Conservation (phyloP, 371 early-diverging fungal species). For the Apophysomyces sp. region DNA sequence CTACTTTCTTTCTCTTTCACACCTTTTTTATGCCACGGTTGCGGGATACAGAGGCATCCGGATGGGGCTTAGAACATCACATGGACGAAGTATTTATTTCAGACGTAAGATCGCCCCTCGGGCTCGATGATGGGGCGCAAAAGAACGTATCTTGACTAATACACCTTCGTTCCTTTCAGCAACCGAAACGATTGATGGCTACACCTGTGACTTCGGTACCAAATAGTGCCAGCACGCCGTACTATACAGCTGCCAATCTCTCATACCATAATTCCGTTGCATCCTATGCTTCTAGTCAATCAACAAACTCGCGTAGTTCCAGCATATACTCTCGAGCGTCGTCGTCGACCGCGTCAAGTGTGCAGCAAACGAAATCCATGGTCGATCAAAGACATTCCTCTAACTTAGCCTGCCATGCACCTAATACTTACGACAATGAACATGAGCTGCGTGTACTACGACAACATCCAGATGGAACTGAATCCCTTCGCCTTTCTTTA, state of each 20-base stretch:
- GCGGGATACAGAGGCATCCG: background rate
- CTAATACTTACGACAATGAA: conserved; percentile 12
- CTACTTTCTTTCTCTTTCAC: background rate
- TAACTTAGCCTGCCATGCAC: conserved; percentile 3
- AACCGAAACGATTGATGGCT: background rate
- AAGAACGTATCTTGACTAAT: background rate
- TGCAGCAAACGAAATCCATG: background rate
- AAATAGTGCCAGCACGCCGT: background rate
- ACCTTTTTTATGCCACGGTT: conserved; percentile 4
- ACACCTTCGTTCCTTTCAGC: background rate
- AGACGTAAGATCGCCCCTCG: background rate
- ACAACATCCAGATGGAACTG: background rate
- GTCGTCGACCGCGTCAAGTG: background rate
- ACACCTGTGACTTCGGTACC: background rate
- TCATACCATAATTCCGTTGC: conserved; percentile 15
- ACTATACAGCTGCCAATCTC: background rate
- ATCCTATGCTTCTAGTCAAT: conserved; percentile 13
- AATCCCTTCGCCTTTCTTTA: background rate
- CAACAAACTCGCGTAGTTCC: conserved; percentile 13
- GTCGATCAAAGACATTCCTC: background rate
- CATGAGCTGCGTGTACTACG: background rate
- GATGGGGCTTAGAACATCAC: background rate
- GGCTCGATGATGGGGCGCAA: background rate
- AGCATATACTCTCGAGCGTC: background rate
- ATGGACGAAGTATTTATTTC: background rate